These are phyloP conservation scores for Rosellinia necatrix DNA, from an alignment of 2,329 filamentous ascomycete genomes.

Conservation along the genomic window DNA sequence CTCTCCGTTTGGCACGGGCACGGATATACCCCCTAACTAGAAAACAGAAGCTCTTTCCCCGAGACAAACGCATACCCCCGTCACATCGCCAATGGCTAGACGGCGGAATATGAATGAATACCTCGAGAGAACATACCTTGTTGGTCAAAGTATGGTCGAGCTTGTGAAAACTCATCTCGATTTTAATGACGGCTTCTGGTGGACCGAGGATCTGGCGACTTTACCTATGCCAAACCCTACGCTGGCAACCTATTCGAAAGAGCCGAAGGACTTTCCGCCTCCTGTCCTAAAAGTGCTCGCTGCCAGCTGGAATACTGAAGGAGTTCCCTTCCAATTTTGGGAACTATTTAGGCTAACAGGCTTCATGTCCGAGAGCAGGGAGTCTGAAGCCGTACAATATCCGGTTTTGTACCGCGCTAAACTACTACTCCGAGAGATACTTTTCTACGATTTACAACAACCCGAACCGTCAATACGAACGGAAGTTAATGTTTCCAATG, in stretches of 20 bases:
- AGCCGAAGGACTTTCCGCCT: constrained; percentile 49
- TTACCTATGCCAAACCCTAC: constrained; percentile 47
- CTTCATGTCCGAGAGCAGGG: constrained; percentile 53
- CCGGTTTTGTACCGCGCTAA: constrained; percentile 60
- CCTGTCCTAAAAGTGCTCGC: constrained; percentile 56
- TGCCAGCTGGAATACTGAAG: constrained; percentile 56
- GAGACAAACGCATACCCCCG: constrained; percentile 54
- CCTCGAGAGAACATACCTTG: constrained; percentile 52
- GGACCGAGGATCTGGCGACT: constrained; percentile 55
- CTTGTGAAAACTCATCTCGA: constrained; percentile 53
- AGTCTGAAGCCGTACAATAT: constrained; percentile 53
- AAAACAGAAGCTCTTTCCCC: constrained; percentile 51
- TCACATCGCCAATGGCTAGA: constrained; percentile 54
- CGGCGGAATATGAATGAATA: constrained; percentile 58
- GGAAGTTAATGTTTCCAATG: constrained; percentile 42
- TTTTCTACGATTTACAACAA: constrained; percentile 59
- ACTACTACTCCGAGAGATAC: constrained; percentile 57
- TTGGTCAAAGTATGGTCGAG: constrained; percentile 47
- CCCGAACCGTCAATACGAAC: constrained; percentile 51
- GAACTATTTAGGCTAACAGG: constrained; percentile 57
- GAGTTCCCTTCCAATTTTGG: constrained; percentile 56
- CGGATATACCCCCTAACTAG: constrained; percentile 29
- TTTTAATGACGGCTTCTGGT: constrained; percentile 63
- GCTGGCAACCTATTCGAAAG: constrained; percentile 45
- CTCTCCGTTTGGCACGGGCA: constrained; percentile 8